Conservation (phyloP, 345 rosid genomes). For the Zanthoxylum bungeanum region DNA sequence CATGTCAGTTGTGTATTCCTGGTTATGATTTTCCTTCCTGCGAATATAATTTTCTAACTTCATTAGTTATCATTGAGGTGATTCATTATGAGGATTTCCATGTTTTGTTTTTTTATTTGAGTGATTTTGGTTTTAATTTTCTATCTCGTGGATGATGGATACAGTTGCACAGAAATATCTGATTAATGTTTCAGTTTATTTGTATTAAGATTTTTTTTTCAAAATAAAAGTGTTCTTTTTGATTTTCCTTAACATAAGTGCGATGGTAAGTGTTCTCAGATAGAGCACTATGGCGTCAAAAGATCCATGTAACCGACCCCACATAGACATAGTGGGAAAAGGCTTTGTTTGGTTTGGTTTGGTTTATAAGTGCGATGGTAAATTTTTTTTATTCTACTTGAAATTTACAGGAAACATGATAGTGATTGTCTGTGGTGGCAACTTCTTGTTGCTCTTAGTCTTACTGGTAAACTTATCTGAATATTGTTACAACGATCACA, state of each 20-base stretch:
- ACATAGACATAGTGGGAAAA: too few species aligned
- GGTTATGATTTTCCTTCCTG: neutral
- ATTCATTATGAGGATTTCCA: neutral
- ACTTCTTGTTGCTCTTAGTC: neutral
- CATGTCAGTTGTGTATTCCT: neutral
- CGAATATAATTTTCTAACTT: neutral
- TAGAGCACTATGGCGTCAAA: too few species aligned
- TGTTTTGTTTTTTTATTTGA: neutral
- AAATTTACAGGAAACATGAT: neutral
- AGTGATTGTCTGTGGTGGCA: neutral
- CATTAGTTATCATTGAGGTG: neutral
- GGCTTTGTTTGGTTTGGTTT: too few species aligned
- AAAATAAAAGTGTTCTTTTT: neutral
- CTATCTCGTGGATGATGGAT: neutral
- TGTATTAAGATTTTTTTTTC: neutral
- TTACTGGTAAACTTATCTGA: slow-evolving; percentile 1
- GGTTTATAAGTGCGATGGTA: too few species aligned
- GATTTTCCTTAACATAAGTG: neutral
- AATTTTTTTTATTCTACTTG: neutral
- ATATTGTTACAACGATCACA: neutral
- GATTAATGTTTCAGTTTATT: neutral
- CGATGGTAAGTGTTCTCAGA: too few species aligned
- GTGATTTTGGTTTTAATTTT: neutral
- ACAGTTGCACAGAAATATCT: neutral
- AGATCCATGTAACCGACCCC: too few species aligned